Percentiles rank a stretch among this genome's conserved stretches.
Evolutionary conservation across 371 early-diverging fungal species (phyloP).

Genomic region (Haplosporangium sp.): DNA sequence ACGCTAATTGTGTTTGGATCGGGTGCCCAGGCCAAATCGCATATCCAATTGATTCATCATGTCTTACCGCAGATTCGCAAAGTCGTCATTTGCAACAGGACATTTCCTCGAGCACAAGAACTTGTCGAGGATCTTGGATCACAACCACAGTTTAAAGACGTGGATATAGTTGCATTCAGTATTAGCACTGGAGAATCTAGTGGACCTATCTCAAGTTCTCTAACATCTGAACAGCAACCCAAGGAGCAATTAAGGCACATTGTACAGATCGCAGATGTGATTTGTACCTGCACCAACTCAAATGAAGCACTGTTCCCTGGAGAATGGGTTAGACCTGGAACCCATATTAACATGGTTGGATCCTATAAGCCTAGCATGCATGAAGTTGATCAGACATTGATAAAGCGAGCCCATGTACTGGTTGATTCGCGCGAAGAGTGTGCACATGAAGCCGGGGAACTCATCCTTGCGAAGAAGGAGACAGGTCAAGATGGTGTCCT

Average conservation of each 20-base stretch:
- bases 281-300: conserved; percentile 72
- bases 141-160: conserved; percentile 42
- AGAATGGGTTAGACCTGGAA: conserved; percentile 62
- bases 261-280: conserved; percentile 64
- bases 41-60: conserved; percentile 67
- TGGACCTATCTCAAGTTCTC: neutral
- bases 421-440: conserved; percentile 68
- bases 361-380: conserved; percentile 72
- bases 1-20: conserved; percentile 69
- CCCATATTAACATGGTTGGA: conserved; percentile 72
- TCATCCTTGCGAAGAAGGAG: conserved; percentile 60
- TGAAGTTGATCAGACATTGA: conserved; percentile 65
- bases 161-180: conserved; percentile 45
- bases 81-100: conserved; percentile 67
- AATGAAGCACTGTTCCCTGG: conserved; percentile 63
- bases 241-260: conserved; percentile 40
- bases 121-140: conserved; percentile 54
- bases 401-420: conserved; percentile 58
- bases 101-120: conserved; percentile 57
- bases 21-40: conserved; percentile 69
- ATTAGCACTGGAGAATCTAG: conserved; percentile 49
- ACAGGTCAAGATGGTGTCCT: conserved; percentile 46
- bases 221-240: neutral
- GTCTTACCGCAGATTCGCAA: conserved; percentile 59
- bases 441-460: conserved; percentile 68